phyloP scores from a whole-genome alignment of 2,329 filamentous ascomycete genomes.

The Colletotrichum zoysiae region DNA sequence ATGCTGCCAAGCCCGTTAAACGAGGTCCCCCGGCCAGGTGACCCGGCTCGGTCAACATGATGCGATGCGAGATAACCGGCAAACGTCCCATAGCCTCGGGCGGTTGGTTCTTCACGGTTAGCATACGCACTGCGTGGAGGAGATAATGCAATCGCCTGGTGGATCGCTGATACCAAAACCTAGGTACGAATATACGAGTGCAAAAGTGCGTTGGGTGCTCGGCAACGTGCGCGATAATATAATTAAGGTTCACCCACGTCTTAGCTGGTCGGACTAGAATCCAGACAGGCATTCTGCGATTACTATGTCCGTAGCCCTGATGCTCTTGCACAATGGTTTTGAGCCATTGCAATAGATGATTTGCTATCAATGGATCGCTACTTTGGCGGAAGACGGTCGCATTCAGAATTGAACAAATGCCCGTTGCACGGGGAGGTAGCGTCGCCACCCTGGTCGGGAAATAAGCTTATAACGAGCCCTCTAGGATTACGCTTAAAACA shows the following conservation, averaged over 20 bases:
- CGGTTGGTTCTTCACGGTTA: not conserved
- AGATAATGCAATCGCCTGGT: not conserved
- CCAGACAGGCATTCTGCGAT: too few relatives aligned
- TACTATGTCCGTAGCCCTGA: not conserved
- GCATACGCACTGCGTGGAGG: not conserved
- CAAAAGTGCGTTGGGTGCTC: not conserved
- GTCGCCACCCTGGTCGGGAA: not conserved
- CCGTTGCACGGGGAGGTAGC: not conserved
- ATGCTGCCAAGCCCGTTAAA: constrained; percentile 12
- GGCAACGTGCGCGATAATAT: not conserved
- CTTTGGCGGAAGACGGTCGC: not conserved
- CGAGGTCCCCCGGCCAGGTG: not conserved
- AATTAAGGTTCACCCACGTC: not conserved
- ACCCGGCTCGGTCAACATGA: not conserved
- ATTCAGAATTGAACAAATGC: not conserved
- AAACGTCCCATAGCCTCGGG: not conserved
- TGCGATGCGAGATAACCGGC: not conserved
- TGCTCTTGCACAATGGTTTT: not conserved
- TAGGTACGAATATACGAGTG: not conserved
- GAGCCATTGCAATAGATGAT: not conserved
- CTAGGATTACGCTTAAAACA: not conserved
- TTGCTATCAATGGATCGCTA: not conserved
- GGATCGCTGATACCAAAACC: not conserved
- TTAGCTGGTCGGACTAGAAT: too few relatives aligned
- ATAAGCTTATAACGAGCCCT: not conserved